A percentile compares a stretch with the other conserved stretches of the same genome.
These are phyloP conservation scores for Clarireedia hainanense DNA, from an alignment of 2,329 filamentous ascomycete genomes.

Conservation along the genomic window DNA sequence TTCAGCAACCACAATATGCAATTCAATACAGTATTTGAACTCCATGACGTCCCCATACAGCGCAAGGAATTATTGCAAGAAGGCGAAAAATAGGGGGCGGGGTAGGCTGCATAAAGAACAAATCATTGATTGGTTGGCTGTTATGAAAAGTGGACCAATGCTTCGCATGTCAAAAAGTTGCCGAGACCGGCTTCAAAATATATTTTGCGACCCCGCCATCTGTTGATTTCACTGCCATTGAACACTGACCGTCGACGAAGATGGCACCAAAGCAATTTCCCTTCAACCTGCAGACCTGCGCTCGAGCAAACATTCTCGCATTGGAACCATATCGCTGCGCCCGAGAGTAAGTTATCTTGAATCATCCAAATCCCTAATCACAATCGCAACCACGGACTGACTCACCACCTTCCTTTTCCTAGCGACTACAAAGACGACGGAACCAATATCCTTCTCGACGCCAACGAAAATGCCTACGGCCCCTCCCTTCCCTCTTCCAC, in stretches of 20 bases:
- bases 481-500: slow-evolving; percentile 54
- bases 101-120: not conserved
- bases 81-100: not conserved
- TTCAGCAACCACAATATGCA: too few relatives aligned
- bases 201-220: slow-evolving; percentile 3
- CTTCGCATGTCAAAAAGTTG: slow-evolving; percentile 4
- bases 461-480: slow-evolving; percentile 95
- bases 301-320: slow-evolving; percentile 67
- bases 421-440: slow-evolving; percentile 99
- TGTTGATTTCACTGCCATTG: not conserved
- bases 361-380: not conserved
- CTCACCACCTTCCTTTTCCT: slow-evolving; percentile 26
- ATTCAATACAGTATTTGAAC: too few relatives aligned
- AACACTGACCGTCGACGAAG: slow-evolving; percentile 3
- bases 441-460: slow-evolving; percentile 90
- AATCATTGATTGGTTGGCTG: not conserved
- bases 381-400: slow-evolving; percentile 20
- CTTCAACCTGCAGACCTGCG: slow-evolving; percentile 68
- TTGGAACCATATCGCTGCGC: slow-evolving; percentile 76
- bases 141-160: not conserved
- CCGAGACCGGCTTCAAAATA: slow-evolving; percentile 5
- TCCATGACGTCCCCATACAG: too few relatives aligned
- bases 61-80: not conserved
- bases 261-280: slow-evolving; percentile 38
- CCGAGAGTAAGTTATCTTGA: slow-evolving; percentile 53